These are phyloP conservation scores for Aspergillus ruber DNA, from an alignment of 2,329 filamentous ascomycete species.

Conservation along the genomic window DNA sequence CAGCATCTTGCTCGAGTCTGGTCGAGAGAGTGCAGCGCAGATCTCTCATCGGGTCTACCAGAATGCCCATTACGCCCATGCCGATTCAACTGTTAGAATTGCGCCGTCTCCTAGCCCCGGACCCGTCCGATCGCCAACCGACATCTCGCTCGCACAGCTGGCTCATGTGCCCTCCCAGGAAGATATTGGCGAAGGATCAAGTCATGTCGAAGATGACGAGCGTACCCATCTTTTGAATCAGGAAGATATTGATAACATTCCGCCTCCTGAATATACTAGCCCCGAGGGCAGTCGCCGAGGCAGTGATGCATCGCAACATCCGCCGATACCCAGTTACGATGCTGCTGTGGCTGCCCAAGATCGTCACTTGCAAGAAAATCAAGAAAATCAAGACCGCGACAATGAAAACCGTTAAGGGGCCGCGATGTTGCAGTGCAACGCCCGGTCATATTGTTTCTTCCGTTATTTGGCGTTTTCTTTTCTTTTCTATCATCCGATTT, in stretches of 20 bases:
- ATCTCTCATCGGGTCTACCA: conserved; percentile 37
- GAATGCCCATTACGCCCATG: conserved; percentile 62
- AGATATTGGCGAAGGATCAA: conserved; percentile 67
- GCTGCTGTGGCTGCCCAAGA: conserved; percentile 55
- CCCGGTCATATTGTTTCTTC: background rate
- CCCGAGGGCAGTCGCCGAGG: conserved; percentile 49
- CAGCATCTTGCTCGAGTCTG: conserved; percentile 87
- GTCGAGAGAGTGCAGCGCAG: conserved; percentile 50
- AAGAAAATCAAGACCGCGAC: background rate
- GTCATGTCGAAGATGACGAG: conserved; percentile 34
- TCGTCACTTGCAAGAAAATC: background rate
- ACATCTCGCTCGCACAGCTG: conserved; percentile 87
- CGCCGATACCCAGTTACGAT: conserved; percentile 77
- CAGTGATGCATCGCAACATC: conserved; percentile 53
- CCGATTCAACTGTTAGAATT: conserved; percentile 72
- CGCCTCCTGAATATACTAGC: conserved; percentile 49
- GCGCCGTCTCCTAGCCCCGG: conserved; percentile 74
- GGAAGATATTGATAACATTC: conserved; percentile 22
- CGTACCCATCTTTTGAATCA: conserved; percentile 21
- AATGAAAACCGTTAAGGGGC: background rate
- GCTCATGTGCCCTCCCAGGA: conserved; percentile 61
- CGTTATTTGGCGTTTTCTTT: conserved; percentile 2
- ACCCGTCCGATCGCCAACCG: conserved; percentile 82
- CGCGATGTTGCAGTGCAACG: background rate
- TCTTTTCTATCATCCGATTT: conserved; percentile 13